Base-by-base conservation (phyloP, 139 green algal genomes). In the Asterochloris sp. region DNA sequence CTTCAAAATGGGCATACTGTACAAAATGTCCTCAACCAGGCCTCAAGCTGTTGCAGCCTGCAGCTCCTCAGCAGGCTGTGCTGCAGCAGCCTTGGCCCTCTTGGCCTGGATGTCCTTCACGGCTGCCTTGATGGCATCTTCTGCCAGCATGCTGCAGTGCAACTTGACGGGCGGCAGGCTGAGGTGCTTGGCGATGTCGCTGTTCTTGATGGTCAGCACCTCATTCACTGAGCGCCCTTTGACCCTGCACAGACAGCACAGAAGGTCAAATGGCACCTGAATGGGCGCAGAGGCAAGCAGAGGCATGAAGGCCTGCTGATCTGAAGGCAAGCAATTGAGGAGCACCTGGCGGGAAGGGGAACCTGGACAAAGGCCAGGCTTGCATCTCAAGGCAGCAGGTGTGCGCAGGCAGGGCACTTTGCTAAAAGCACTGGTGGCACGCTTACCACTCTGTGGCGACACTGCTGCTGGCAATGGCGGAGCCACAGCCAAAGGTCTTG, bases 401-500 rank as follows among this genome's bases (percentile, higher is more conserved):
- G 38, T 54, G 38, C 38, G 6, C 38, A 54, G 38, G 38, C 38
- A 54, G 38, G 38, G 4, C 4, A 54, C 38, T 54, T 54, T 54
- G 38, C 38, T 54, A 54, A 54, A 54, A 54, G 38, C 38, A 54
- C 2, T 54, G 38, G 17, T 71, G 17, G 66, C 17, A 71, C 13
- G 27, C 83, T 80, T 74, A 90, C 90, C 95, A 98, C 85, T 99
- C 96, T 17, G 96, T 99, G 13, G 94, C 96, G 26, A 99, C 93
- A 84, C 91, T 97, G 87, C 92, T 98, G 85, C 88, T 95, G 62
- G 97, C 97, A 82, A 99, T 99, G 26, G 97, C 97, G 11, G 92
- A 98, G 19, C 96, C 97, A 82, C 97, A 99, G 54, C 97, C 97
- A 90, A 99, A 99, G 1, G 97, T 99, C 90, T 99, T 99, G 89